Percentiles rank a stretch among this genome's conserved stretches.
Conservation (phyloP, 2,329 filamentous ascomycete genomes). For the Penicillium corylophilum region DNA sequence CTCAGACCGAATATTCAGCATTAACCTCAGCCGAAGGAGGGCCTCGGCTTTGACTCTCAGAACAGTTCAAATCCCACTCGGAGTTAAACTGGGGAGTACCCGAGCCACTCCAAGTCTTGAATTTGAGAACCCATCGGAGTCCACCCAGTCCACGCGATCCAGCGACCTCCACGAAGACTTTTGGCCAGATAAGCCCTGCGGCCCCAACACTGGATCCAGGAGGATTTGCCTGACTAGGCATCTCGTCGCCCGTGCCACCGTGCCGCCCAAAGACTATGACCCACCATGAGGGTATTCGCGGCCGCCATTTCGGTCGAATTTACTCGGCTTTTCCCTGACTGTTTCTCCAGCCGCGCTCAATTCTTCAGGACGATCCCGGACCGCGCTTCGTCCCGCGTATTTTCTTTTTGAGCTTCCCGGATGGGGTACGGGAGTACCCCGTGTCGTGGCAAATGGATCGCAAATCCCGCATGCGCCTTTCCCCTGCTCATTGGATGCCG, state of each 20-base stretch:
- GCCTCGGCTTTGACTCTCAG: slow-evolving; percentile 17
- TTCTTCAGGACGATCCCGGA: background rate
- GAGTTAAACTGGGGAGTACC: slow-evolving; percentile 6
- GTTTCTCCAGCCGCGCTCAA: slow-evolving; percentile 7
- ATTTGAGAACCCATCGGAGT: slow-evolving; percentile 13
- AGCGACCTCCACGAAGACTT: slow-evolving; percentile 16
- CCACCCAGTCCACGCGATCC: slow-evolving; percentile 19
- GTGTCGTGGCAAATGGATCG: background rate
- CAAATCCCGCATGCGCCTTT: background rate
- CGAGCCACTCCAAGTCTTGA: slow-evolving; percentile 8
- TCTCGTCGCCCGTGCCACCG: slow-evolving; percentile 22
- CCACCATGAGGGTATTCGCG: slow-evolving; percentile 17
- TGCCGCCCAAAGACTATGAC: background rate
- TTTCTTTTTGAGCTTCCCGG: background rate
- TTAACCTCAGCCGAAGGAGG: slow-evolving; percentile 5
- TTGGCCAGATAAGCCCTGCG: slow-evolving; percentile 26
- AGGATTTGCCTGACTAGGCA: slow-evolving; percentile 25
- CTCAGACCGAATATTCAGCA: slow-evolving; percentile 12
- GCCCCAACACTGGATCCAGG: slow-evolving; percentile 19
- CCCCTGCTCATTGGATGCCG: background rate
- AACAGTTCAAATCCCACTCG: slow-evolving; percentile 5
- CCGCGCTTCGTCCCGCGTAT: slow-evolving; percentile 1
- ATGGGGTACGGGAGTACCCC: background rate
- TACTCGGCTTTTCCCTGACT: slow-evolving; percentile 6
- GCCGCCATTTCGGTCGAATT: slow-evolving; percentile 13